Conservation (phyloP, 1,139 yeast species). For the Pneumocystis wakefieldiae region DNA sequence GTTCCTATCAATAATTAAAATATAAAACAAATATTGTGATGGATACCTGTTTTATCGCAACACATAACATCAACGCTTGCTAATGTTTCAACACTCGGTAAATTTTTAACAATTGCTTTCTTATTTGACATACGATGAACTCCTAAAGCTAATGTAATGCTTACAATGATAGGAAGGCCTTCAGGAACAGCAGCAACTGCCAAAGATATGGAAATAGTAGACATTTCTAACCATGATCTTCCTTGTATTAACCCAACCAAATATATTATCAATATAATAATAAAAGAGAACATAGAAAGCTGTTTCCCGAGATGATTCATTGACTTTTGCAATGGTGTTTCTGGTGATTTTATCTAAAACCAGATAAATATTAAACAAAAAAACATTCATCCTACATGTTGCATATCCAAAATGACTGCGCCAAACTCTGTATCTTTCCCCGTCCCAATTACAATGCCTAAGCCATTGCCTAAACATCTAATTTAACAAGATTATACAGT, state of each 20-base stretch:
- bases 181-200: constrained; percentile 99
- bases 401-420: constrained; percentile 81
- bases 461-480: constrained; percentile 38
- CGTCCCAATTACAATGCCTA: constrained; percentile 85
- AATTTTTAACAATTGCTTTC: constrained; percentile 79
- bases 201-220: constrained; percentile 84
- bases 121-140: constrained; percentile 89
- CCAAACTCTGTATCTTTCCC: constrained; percentile 85
- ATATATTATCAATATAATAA: constrained; percentile 74
- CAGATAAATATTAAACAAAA: not conserved
- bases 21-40: not conserved
- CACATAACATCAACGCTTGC: constrained; percentile 93
- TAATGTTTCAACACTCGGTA: constrained; percentile 89
- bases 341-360: constrained; percentile 63
- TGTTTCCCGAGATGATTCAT: constrained; percentile 93
- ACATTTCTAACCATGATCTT: constrained; percentile 89
- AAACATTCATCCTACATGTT: constrained; percentile 21
- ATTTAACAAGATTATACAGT: not conserved
- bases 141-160: constrained; percentile 88
- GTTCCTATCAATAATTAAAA: constrained; percentile 38
- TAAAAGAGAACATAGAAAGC: constrained; percentile 65
- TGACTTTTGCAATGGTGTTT: constrained; percentile 83
- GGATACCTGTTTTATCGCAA: constrained; percentile 56
- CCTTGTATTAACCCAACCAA: constrained; percentile 79
- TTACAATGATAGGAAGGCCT: constrained; percentile 90